These are phyloP conservation scores for Verbascum thapsus DNA, from an alignment of 257 asterid genomes.

Conservation along the genomic window DNA sequence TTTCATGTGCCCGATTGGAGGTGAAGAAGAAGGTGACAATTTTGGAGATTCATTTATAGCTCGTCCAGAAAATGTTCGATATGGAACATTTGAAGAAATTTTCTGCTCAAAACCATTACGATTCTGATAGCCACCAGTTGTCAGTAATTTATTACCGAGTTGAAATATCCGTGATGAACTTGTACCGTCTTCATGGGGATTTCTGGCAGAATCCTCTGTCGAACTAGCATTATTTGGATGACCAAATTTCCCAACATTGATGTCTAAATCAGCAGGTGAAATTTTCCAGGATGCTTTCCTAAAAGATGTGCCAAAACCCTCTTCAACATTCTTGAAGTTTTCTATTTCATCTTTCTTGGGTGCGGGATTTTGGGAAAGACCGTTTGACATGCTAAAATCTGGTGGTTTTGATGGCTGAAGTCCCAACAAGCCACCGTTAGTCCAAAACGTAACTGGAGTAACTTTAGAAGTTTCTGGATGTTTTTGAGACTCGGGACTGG, in stretches of 20 bases:
- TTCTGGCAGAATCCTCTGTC: constrained; percentile 36
- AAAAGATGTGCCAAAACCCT: constrained; percentile 37
- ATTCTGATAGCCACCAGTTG: constrained; percentile 48
- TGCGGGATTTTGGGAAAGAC: constrained; percentile 37
- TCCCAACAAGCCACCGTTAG: constrained; percentile 96
- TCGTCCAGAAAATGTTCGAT: constrained; percentile 45
- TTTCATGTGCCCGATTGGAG: constrained; percentile 94
- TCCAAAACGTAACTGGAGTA: constrained; percentile 73
- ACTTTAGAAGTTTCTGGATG: constrained; percentile 56
- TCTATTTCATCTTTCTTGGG: constrained; percentile 40
- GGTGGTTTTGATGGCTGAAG: constrained; percentile 98
- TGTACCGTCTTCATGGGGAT: constrained; percentile 43
- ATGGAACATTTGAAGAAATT: constrained; percentile 34
- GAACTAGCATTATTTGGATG: constrained; percentile 33
- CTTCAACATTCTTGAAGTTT: constrained; percentile 37
- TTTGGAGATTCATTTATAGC: constrained; percentile 49
- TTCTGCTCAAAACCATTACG: constrained; percentile 41
- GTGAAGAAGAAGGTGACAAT: constrained; percentile 78
- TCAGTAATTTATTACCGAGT: constrained; percentile 54
- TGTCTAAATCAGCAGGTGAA: constrained; percentile 73
- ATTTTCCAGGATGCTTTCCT: constrained; percentile 66
- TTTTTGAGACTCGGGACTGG: constrained; percentile 44
- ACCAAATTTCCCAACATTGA: constrained; percentile 55
- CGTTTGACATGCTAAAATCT: constrained; percentile 49
- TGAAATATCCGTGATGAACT: constrained; percentile 65